Evolutionary conservation across 768 basidiomycete species (phyloP).

Genomic region (Pleurotus pulmonarius): DNA sequence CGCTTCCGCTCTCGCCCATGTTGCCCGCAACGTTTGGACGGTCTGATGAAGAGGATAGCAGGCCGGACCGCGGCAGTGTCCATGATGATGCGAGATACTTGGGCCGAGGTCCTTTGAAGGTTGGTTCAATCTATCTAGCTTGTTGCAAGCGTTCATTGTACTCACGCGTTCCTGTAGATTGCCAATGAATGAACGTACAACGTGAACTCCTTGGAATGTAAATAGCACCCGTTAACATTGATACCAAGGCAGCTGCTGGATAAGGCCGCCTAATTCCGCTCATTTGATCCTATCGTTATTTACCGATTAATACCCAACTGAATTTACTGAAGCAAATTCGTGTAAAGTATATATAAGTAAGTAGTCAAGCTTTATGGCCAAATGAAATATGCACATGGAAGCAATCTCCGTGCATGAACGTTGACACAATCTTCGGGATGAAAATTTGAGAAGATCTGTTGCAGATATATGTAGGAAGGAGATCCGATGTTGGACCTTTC

Average conservation of each 20-base stretch:
- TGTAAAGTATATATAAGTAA: too few relatives aligned
- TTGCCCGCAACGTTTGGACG: constrained; percentile 9
- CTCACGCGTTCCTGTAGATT: background rate
- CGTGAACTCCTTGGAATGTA: background rate
- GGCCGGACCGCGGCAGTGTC: background rate
- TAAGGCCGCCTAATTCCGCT: background rate
- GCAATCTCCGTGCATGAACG: too few relatives aligned
- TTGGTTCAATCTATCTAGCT: background rate
- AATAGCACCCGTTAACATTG: background rate
- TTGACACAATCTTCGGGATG: too few relatives aligned
- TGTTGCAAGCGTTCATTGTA: background rate
- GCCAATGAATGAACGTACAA: constrained; percentile 5
- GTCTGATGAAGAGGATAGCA: constrained; percentile 6
- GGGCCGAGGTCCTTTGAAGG: constrained; percentile 7
- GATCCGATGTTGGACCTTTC: too few relatives aligned
- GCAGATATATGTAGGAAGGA: too few relatives aligned
- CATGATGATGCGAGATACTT: constrained; percentile 6
- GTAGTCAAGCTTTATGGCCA: too few relatives aligned
- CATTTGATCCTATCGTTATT: background rate
- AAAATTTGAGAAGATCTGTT: too few relatives aligned
- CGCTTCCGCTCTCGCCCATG: constrained; percentile 5
- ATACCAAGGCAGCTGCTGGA: background rate
- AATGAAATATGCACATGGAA: too few relatives aligned
- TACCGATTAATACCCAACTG: too few relatives aligned
- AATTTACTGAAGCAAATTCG: too few relatives aligned